Base-by-base conservation (phyloP, 2,329 filamentous ascomycete genomes). In the Verticillium klebahnii region DNA sequence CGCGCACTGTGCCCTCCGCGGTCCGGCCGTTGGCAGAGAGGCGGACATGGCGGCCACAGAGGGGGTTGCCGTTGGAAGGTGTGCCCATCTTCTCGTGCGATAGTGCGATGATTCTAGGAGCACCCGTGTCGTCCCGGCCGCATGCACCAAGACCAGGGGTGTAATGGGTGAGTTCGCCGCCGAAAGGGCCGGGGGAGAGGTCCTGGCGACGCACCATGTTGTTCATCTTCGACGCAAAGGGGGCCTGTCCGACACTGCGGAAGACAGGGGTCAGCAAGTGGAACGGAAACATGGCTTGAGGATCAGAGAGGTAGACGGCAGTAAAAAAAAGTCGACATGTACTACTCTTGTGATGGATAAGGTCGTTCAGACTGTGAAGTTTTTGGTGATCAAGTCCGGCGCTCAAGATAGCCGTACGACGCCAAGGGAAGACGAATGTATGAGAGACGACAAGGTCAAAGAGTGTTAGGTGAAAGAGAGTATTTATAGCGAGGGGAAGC, bases 81-180 rank as follows among this genome's bases (percentile, higher is more conserved):
- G 54, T 14, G 14, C 60, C 64, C 64, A 66, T 61, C 59, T 64
- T 66, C 12, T 61, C 19, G 15, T 64, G 57, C 3, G 64, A 66
- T 12, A 64, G 57, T 2, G 64, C 64, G 8, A 65, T 58, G 1
- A 64, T 58, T 29, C 58, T 36, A 56, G 36, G 25, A 19, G 25
- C 12, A 11, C 62, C 63, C 6, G 39, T 55, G 31, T 65, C 54
- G 9, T 34, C 25, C 9, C 32, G 9, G 9, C 63, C 63, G 15
- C 64, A 65, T 8, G 64, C 61, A 11, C 64, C 64, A 8, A 63
- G 32, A 1, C 34, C 59, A 23, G 63, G 59, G 32, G 32, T 61
- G 55, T 59, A 65, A 59, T 58, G 60, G 32, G 63, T 65, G 54
- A 64, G 37, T n/a, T 63, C 59, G 15, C 64, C 64, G 2, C 29